phyloP scores from a whole-genome alignment of 2,329 filamentous ascomycete genomes.

The Hirsutella rhossiliensis region DNA sequence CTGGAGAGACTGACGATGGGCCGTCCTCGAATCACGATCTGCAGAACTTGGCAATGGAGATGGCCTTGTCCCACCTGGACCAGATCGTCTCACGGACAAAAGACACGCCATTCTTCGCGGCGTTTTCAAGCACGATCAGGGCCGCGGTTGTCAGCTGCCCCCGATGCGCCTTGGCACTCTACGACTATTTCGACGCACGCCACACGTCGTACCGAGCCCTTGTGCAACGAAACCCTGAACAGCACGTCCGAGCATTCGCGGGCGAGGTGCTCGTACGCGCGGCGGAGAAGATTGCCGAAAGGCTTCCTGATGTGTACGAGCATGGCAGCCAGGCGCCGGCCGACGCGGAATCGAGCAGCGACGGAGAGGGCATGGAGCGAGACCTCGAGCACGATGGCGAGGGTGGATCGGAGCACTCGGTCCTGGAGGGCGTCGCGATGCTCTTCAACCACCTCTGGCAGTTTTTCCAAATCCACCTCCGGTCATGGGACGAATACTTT shows the following conservation, averaged over 20 bases:
- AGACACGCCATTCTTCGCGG: slow-evolving; percentile 50
- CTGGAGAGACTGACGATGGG: neutral
- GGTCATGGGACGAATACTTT: slow-evolving; percentile 70
- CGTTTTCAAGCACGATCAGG: slow-evolving; percentile 36
- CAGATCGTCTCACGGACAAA: slow-evolving; percentile 63
- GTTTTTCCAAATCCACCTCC: slow-evolving; percentile 46
- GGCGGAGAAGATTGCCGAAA: slow-evolving; percentile 37
- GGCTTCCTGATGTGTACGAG: slow-evolving; percentile 35
- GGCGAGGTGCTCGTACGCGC: slow-evolving; percentile 39
- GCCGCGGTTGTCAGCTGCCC: slow-evolving; percentile 34
- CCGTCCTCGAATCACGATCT: slow-evolving; percentile 11
- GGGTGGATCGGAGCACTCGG: neutral
- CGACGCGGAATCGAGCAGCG: slow-evolving; percentile 2
- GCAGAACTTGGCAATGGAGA: slow-evolving; percentile 39
- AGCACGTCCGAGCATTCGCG: slow-evolving; percentile 39
- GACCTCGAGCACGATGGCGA: slow-evolving; percentile 9
- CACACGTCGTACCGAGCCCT: slow-evolving; percentile 50
- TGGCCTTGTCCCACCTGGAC: slow-evolving; percentile 55
- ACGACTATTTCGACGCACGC: slow-evolving; percentile 47
- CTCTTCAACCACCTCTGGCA: slow-evolving; percentile 48
- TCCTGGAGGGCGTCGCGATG: slow-evolving; percentile 24
- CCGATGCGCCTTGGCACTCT: slow-evolving; percentile 44
- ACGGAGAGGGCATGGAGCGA: slow-evolving; percentile 16
- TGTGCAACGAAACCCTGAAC: slow-evolving; percentile 48
- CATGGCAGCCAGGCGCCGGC: slow-evolving; percentile 1